Conservation (phyloP, 805 yeast genomes). For the Starmera dryadoides region DNA sequence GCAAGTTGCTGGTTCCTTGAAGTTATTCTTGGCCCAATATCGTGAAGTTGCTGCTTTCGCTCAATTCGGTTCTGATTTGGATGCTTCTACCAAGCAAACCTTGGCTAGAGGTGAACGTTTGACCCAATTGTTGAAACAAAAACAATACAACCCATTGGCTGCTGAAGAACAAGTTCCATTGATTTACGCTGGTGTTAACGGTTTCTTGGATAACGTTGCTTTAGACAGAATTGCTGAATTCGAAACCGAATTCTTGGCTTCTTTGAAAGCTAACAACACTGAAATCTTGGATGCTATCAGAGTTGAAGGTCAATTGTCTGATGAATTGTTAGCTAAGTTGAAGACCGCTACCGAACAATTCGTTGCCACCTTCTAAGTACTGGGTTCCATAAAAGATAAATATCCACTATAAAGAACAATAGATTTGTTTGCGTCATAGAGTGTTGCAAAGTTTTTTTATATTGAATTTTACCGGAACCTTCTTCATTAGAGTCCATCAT, state of each 20-base stretch:
- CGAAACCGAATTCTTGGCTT: conserved; percentile 87
- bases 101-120: conserved; percentile 99
- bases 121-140: conserved; percentile 97
- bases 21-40: conserved; percentile 99
- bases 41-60: conserved; percentile 99
- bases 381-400: not conserved
- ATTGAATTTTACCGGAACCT: not conserved
- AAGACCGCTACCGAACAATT: conserved; percentile 90
- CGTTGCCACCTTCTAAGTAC: conserved; percentile 73
- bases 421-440: conserved; percentile 1
- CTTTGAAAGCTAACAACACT: conserved; percentile 85
- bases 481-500: conserved; percentile 2
- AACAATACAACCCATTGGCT: conserved; percentile 93
- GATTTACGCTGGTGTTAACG: conserved; percentile 99
- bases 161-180: conserved; percentile 99
- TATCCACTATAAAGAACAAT: not conserved
- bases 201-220: conserved; percentile 87
- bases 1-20: conserved; percentile 99
- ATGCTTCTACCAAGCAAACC: conserved; percentile 99
- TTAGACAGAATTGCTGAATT: conserved; percentile 82
- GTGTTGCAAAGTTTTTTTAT: not conserved
- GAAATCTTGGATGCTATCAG: conserved; percentile 79
- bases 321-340: conserved; percentile 80
- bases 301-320: conserved; percentile 83
- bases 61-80: conserved; percentile 99